Conservation (phyloP, 805 yeast species). For the Ogataea glucozyma region DNA sequence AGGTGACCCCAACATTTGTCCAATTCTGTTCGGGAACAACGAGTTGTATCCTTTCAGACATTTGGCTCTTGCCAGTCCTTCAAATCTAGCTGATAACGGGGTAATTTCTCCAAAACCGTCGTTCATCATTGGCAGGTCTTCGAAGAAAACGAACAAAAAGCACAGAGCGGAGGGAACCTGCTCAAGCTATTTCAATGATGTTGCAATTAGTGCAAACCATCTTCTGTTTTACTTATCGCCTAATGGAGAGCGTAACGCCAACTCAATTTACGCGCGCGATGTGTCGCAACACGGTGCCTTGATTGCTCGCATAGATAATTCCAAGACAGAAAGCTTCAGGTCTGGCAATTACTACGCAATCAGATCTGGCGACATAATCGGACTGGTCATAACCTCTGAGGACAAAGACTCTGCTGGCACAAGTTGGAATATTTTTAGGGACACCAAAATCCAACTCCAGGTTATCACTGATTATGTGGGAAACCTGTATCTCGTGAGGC, state of each 20-base stretch:
- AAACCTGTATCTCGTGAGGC: constrained; percentile 15
- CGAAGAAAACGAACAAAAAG: constrained; percentile 13
- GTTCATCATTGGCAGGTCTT: constrained; percentile 28
- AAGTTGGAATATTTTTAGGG: constrained; percentile 19
- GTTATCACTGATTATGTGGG: constrained; percentile 18
- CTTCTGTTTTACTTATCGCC: constrained; percentile 13
- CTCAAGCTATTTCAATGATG: constrained; percentile 24
- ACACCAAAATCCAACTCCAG: constrained; percentile 28
- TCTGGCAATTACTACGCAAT: neutral
- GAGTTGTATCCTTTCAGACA: constrained; percentile 15
- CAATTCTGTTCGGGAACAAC: neutral
- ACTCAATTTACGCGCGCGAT: constrained; percentile 11
- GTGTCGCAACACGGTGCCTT: constrained; percentile 25
- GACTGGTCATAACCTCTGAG: constrained; percentile 17
- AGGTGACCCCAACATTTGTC: neutral
- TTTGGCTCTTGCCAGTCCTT: neutral
- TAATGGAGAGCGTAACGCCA: neutral
- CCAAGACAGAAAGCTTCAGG: constrained; percentile 4
- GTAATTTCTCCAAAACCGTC: constrained; percentile 8
- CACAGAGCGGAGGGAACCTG: constrained; percentile 9
- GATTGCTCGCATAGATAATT: constrained; percentile 2
- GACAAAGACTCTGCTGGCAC: neutral
- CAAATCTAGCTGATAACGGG: neutral
- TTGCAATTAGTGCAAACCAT: constrained; percentile 31
- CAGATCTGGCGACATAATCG: constrained; percentile 25